These are phyloP conservation scores for Keithomyces neogunnii DNA, from an alignment of 2,329 filamentous ascomycete species.

Conservation along the genomic window DNA sequence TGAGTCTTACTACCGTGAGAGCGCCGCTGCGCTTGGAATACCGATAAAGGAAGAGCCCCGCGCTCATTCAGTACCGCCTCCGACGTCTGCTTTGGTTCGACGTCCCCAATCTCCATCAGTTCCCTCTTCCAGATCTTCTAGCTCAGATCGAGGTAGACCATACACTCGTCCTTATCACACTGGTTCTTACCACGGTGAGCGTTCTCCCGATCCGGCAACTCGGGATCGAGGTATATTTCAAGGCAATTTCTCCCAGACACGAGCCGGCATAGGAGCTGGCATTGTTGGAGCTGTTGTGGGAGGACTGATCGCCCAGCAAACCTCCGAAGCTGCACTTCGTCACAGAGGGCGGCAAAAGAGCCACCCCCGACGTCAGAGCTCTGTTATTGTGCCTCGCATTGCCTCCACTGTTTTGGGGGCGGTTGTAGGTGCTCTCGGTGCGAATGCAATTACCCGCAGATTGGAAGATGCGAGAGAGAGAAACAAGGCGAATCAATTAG, in stretches of 20 bases:
- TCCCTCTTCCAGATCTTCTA: constrained; percentile 16
- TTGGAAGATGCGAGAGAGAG: constrained; percentile 29
- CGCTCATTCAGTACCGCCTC: background rate
- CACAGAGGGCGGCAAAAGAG: constrained; percentile 18
- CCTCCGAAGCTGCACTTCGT: constrained; percentile 30
- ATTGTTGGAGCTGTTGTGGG: constrained; percentile 47
- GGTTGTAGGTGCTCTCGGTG: constrained; percentile 45
- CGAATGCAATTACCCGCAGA: constrained; percentile 39
- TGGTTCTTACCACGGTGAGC: constrained; percentile 7
- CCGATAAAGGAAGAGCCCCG: background rate
- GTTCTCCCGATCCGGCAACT: constrained; percentile 23
- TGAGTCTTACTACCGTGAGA: constrained; percentile 4
- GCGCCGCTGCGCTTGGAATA: constrained; percentile 3
- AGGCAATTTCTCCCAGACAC: constrained; percentile 39
- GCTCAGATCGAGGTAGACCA: constrained; percentile 14
- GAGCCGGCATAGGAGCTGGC: constrained; percentile 40
- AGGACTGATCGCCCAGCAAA: constrained; percentile 43
- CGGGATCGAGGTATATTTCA: constrained; percentile 34
- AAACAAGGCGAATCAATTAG: constrained; percentile 22
- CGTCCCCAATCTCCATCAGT: background rate
- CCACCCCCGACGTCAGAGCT: constrained; percentile 15
- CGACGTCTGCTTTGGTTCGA: background rate
- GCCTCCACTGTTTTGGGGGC: constrained; percentile 45
- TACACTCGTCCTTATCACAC: constrained; percentile 3
- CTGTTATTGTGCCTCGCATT: constrained; percentile 22